Conservation (phyloP, 805 yeast species). For the Spathaspora arborariae region DNA sequence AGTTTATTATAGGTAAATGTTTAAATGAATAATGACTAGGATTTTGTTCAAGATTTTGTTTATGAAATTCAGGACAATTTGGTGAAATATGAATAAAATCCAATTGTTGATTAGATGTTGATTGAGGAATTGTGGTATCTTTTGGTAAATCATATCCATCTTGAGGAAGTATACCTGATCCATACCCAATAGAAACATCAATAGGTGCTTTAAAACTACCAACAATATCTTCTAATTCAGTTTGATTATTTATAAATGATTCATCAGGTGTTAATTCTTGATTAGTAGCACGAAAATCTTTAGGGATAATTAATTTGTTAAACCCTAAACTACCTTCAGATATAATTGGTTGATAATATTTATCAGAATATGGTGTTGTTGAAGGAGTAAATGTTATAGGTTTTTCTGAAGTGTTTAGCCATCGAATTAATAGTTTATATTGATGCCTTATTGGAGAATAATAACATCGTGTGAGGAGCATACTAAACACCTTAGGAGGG, state of each 20-base stretch:
- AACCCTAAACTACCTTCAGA: conserved; percentile 22
- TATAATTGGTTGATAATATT: conserved; percentile 23
- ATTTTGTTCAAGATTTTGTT: conserved; percentile 59
- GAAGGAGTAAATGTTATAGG: conserved; percentile 3
- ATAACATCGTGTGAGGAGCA: conserved; percentile 1
- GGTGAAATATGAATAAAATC: conserved; percentile 84
- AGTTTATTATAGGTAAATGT: conserved; percentile 13
- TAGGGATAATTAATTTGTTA: conserved; percentile 35
- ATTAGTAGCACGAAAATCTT: conserved; percentile 51
- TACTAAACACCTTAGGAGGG: neutral
- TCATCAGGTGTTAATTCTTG: conserved; percentile 49
- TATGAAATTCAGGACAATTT: conserved; percentile 73
- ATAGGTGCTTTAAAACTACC: conserved; percentile 68
- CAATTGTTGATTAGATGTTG: conserved; percentile 44
- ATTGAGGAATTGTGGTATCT: conserved; percentile 4
- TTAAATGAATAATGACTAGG: conserved; percentile 77
- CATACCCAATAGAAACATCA: conserved; percentile 85
- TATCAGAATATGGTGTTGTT: conserved; percentile 21
- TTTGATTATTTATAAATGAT: conserved; percentile 18
- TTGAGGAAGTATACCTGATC: conserved; percentile 89
- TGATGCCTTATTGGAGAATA: neutral
- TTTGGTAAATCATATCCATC: conserved; percentile 25
- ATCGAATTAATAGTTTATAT: neutral
- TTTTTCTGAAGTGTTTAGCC: neutral
- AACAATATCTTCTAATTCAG: conserved; percentile 42